phyloP scores from a whole-genome alignment of 805 yeast species.

The Kodamaea kaohsiungensis region DNA sequence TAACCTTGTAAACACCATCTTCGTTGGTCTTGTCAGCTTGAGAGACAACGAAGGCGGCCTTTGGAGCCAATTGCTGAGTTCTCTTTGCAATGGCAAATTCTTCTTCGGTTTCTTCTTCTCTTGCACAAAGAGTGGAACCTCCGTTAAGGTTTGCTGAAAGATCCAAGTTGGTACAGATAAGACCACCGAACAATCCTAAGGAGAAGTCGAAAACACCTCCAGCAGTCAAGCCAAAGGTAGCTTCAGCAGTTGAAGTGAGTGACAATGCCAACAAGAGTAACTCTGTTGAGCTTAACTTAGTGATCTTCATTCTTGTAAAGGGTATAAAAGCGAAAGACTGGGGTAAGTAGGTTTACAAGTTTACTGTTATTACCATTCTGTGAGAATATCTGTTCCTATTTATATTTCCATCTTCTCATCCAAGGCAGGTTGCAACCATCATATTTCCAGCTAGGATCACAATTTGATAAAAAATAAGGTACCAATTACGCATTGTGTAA shows the following conservation, averaged over 20 bases:
- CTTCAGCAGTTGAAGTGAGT: slow-evolving; percentile 8
- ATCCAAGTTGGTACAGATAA: slow-evolving; percentile 7
- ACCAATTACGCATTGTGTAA: not conserved
- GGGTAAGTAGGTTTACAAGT: slow-evolving; percentile 3
- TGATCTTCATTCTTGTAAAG: slow-evolving; percentile 3
- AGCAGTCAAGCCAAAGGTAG: slow-evolving; percentile 9
- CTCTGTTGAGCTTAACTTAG: slow-evolving; percentile 6
- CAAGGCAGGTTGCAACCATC: slow-evolving; percentile 1
- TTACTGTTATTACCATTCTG: not conserved
- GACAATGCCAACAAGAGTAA: slow-evolving; percentile 10
- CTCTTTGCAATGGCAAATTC: slow-evolving; percentile 11
- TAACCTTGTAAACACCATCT: slow-evolving; percentile 21
- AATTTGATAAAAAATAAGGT: not conserved
- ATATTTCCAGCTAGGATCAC: not conserved
- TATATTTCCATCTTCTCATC: not conserved
- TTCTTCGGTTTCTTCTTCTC: slow-evolving; percentile 12
- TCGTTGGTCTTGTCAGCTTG: slow-evolving; percentile 19
- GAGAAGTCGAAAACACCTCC: slow-evolving; percentile 7
- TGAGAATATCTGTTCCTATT: not conserved
- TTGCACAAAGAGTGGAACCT: slow-evolving; percentile 1
- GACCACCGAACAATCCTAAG: slow-evolving; percentile 1
- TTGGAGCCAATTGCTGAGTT: slow-evolving; percentile 16
- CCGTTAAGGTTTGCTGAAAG: slow-evolving; percentile 5
- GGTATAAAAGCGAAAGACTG: slow-evolving; percentile 6
- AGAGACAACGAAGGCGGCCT: slow-evolving; percentile 26